phyloP scores from a whole-genome alignment of 306 rosid genomes.

The Fagus crenata region DNA sequence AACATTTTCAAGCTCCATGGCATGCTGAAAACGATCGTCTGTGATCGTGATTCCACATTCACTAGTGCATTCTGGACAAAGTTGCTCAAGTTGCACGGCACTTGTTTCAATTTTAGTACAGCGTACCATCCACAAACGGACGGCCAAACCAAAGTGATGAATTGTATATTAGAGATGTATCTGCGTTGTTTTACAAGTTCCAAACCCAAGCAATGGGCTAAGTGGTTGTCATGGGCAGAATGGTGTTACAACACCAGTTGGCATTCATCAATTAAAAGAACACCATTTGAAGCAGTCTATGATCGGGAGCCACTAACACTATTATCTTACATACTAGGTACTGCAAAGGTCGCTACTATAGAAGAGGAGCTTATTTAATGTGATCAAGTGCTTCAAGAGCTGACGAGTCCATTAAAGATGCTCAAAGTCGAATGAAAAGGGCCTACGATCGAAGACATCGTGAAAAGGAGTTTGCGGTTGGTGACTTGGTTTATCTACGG shows the following conservation, averaged over 20 bases:
- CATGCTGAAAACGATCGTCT: neutral
- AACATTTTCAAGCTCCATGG: neutral
- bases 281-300: constrained; percentile 6
- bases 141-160: neutral
- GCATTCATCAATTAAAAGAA: neutral
- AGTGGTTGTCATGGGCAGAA: constrained; percentile 9
- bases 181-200: neutral
- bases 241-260: constrained; percentile 3
- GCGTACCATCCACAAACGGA: constrained; percentile 7
- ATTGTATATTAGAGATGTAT: neutral
- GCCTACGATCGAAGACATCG: too few species aligned
- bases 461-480: too few species aligned
- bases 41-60: neutral
- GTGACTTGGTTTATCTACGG: too few species aligned
- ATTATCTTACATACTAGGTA: too few species aligned
- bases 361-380: too few species aligned
- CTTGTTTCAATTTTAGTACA: neutral
- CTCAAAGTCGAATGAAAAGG: too few species aligned
- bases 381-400: too few species aligned
- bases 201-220: neutral
- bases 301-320: neutral
- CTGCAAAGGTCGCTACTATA: too few species aligned
- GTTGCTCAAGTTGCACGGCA: neutral
- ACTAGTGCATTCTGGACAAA: neutral
- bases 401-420: too few species aligned